Conservation (phyloP, 2,329 filamentous ascomycete genomes). For the Aspergillus niger region DNA sequence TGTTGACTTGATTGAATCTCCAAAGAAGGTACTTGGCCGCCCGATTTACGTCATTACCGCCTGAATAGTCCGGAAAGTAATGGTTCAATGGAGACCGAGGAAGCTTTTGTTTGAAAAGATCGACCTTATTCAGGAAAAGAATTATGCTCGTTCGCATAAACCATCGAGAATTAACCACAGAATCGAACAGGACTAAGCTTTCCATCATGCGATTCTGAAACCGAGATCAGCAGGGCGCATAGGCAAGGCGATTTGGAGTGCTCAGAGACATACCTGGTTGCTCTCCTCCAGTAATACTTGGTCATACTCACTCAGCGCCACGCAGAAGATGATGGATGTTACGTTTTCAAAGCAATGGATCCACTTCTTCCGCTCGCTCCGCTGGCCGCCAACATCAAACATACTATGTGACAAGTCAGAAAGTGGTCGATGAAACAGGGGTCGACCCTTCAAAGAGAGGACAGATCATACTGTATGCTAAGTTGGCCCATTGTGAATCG, state of each 20-base stretch:
- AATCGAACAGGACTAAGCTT: slow-evolving; percentile 92
- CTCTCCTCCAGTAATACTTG: slow-evolving; percentile 96
- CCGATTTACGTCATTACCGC: slow-evolving; percentile 95
- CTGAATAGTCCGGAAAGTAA: slow-evolving; percentile 97
- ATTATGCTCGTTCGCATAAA: slow-evolving; percentile 99
- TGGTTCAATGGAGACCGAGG: slow-evolving; percentile 84
- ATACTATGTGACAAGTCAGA: slow-evolving; percentile 63
- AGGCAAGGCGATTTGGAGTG: slow-evolving; percentile 13
- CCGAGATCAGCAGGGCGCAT: slow-evolving; percentile 13
- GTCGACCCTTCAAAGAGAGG: slow-evolving; percentile 2
- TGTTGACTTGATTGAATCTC: slow-evolving; percentile 98
- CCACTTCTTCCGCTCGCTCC: slow-evolving; percentile 99
- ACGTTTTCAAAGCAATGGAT: slow-evolving; percentile 99
- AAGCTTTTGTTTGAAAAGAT: slow-evolving; percentile 95
- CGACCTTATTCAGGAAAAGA: slow-evolving; percentile 97
- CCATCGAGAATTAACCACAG: slow-evolving; percentile 97
- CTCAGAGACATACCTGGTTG: slow-evolving; percentile 71
- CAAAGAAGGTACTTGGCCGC: slow-evolving; percentile 96
- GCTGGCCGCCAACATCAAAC: slow-evolving; percentile 97
- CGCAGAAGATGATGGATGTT: slow-evolving; percentile 98
- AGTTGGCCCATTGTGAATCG: slow-evolving; percentile 98
- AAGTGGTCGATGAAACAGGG: slow-evolving; percentile 21
- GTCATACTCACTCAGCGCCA: slow-evolving; percentile 96
- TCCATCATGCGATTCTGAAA: slow-evolving; percentile 98
- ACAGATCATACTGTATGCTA: slow-evolving; percentile 86